These are phyloP conservation scores for Crithidia mellificae DNA, from an alignment of 208 protist genomes.

Conservation along the genomic window DNA sequence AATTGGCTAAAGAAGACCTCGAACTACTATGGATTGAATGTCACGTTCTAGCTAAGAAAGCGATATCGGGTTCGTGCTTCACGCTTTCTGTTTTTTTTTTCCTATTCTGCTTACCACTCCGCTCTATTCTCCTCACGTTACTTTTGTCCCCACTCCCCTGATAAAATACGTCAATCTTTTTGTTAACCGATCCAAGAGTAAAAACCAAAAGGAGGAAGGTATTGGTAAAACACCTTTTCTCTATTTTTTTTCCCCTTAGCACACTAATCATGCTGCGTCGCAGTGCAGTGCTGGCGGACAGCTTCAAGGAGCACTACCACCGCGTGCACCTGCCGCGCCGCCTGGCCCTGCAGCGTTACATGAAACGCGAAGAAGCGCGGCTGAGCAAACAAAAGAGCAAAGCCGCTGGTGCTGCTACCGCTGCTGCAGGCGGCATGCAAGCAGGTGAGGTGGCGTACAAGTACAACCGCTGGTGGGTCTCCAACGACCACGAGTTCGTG, in stretches of 20 bases:
- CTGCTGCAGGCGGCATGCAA: constrained; percentile 3
- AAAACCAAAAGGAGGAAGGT: too few relatives aligned
- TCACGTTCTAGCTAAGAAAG: too few relatives aligned
- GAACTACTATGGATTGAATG: too few relatives aligned
- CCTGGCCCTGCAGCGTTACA: constrained; percentile 76
- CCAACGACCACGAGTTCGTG: constrained; percentile 89
- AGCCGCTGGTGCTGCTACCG: constrained; percentile 2
- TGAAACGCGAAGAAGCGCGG: constrained; percentile 49
- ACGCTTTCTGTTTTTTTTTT: too few relatives aligned
- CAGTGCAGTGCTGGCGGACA: constrained; percentile 55
- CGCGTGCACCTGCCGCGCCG: constrained; percentile 83
- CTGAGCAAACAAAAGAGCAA: constrained; percentile 27
- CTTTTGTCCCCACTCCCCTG: too few relatives aligned
- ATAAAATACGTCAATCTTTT: too few relatives aligned
- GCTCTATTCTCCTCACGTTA: too few relatives aligned
- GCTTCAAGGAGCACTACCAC: constrained; percentile 91
- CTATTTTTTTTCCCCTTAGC: neutral
- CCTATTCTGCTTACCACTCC: too few relatives aligned
- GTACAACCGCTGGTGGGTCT: constrained; percentile 92
- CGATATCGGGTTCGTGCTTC: too few relatives aligned
- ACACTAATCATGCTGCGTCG: constrained; percentile 57
- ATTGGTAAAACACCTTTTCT: neutral
- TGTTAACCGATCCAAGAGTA: too few relatives aligned
- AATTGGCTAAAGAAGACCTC: too few relatives aligned
- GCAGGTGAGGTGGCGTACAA: constrained; percentile 72